Percentiles rank a stretch among this genome's conserved stretches.
Conservation (phyloP, 306 rosid species). For the Astragalus glycyphyllos region DNA sequence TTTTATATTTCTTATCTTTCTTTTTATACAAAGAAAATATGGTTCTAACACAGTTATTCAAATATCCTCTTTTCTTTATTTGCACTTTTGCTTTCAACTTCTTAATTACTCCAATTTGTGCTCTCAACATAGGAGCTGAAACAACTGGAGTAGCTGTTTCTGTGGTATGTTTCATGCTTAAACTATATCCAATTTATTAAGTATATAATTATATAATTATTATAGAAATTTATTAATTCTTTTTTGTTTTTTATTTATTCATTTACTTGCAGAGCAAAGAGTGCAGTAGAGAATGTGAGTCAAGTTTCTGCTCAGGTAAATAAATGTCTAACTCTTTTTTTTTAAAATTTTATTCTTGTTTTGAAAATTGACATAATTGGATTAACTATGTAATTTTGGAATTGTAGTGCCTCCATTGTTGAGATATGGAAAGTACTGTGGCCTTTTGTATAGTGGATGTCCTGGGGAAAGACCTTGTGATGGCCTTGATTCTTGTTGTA, state of each 20-base stretch:
- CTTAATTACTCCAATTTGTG: slow-evolving; percentile 41
- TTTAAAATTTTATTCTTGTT: background rate
- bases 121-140: slow-evolving; percentile 81
- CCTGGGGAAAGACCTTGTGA: slow-evolving; percentile 95
- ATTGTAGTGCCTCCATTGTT: slow-evolving; percentile 80
- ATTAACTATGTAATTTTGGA: background rate
- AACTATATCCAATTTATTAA: background rate
- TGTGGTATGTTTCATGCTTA: slow-evolving; percentile 51
- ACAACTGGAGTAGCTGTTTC: slow-evolving; percentile 62
- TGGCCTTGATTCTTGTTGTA: slow-evolving; percentile 92
- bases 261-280: slow-evolving; percentile 67
- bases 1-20: slow-evolving; percentile 16
- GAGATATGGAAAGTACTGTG: slow-evolving; percentile 95
- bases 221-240: background rate
- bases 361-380: background rate
- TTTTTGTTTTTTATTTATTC: background rate
- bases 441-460: slow-evolving; percentile 88
- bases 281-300: slow-evolving; percentile 88
- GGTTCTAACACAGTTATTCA: slow-evolving; percentile 45
- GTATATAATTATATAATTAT: too few relatives aligned
- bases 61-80: slow-evolving; percentile 36
- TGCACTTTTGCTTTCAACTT: slow-evolving; percentile 38
- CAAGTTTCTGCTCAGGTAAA: slow-evolving; percentile 89
- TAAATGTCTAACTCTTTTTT: slow-evolving; percentile 1
- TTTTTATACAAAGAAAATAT: slow-evolving; percentile 41